Evolutionary conservation across 2,329 filamentous ascomycete genomes (phyloP).

Genomic region (Xylariaceae sp.): DNA sequence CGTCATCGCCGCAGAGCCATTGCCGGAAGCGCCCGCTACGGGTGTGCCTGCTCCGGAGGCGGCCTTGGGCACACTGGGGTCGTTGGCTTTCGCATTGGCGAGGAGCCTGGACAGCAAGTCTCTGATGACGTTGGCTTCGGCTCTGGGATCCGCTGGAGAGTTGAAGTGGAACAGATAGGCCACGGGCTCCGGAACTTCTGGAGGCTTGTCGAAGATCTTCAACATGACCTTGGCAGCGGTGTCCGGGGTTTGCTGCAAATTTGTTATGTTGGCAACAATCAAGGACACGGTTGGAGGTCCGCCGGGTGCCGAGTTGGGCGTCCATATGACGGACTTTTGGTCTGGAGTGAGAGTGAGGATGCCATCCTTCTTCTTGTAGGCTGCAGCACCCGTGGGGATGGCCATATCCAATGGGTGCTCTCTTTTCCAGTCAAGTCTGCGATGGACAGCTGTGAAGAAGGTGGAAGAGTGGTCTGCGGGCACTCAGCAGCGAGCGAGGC

Average conservation of each 20-base stretch:
- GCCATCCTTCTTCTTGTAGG: conserved; percentile 97
- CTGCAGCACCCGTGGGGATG: conserved; percentile 60
- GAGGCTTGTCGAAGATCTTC: conserved; percentile 76
- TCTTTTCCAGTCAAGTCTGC: too few relatives aligned
- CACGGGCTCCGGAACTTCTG: conserved; percentile 55
- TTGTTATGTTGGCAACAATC: conserved; percentile 72
- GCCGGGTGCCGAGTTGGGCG: conserved; percentile 58
- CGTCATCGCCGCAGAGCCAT: conserved; percentile 67
- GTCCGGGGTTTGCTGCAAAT: conserved; percentile 92
- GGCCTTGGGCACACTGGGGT: conserved; percentile 49
- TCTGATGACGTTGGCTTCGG: conserved; percentile 81
- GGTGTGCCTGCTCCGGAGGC: conserved; percentile 34
- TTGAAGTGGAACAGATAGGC: conserved; percentile 89
- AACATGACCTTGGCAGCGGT: conserved; percentile 87
- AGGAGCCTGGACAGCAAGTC: conserved; percentile 77
- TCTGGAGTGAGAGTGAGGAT: conserved; percentile 71
- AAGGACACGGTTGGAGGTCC: conserved; percentile 66
- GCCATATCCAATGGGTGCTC: conserved; percentile 41
- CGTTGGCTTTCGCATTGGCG: conserved; percentile 59
- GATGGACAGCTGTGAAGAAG: too few relatives aligned
- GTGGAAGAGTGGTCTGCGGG: too few relatives aligned
- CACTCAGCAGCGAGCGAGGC: too few relatives aligned
- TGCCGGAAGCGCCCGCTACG: conserved; percentile 26
- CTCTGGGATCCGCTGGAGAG: conserved; percentile 66
- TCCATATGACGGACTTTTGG: conserved; percentile 75